Conservation (phyloP, 768 basidiomycete genomes). For the Amanita rimosa region DNA sequence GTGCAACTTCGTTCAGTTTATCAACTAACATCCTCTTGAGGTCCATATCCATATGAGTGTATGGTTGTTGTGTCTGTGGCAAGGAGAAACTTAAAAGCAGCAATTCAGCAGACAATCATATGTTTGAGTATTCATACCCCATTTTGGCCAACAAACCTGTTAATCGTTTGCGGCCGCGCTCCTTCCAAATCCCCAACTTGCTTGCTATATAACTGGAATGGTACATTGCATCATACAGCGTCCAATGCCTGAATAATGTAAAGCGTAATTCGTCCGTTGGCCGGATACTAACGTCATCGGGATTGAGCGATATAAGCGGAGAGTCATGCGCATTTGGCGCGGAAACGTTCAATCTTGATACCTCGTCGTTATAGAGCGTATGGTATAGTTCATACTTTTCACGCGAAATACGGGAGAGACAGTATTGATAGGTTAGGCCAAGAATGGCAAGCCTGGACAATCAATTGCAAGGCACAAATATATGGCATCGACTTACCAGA, state of each 20-base stretch:
- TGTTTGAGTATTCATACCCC: conserved; percentile 51
- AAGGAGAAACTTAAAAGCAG: conserved; percentile 70
- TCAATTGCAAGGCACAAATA: conserved; percentile 4
- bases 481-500: conserved; percentile 53
- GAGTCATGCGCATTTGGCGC: conserved; percentile 24
- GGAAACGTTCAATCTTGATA: conserved; percentile 77
- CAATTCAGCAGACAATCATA: neutral
- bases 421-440: conserved; percentile 89
- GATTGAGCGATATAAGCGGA: conserved; percentile 40
- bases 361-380: conserved; percentile 79
- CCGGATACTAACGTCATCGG: conserved; percentile 79
- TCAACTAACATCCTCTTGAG: conserved; percentile 71
- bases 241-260: conserved; percentile 96
- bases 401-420: conserved; percentile 78
- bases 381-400: conserved; percentile 78
- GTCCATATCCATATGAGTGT: conserved; percentile 93
- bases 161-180: conserved; percentile 79
- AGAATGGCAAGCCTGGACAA: conserved; percentile 76
- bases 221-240: conserved; percentile 94
- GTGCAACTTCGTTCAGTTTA: conserved; percentile 82
- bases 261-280: conserved; percentile 87
- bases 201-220: conserved; percentile 95
- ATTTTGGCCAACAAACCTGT: conserved; percentile 95
- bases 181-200: conserved; percentile 94
- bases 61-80: conserved; percentile 87